These are phyloP conservation scores for Symbiodinium natans DNA, from an alignment of 73 alveolate genomes.

Conservation along the genomic window DNA sequence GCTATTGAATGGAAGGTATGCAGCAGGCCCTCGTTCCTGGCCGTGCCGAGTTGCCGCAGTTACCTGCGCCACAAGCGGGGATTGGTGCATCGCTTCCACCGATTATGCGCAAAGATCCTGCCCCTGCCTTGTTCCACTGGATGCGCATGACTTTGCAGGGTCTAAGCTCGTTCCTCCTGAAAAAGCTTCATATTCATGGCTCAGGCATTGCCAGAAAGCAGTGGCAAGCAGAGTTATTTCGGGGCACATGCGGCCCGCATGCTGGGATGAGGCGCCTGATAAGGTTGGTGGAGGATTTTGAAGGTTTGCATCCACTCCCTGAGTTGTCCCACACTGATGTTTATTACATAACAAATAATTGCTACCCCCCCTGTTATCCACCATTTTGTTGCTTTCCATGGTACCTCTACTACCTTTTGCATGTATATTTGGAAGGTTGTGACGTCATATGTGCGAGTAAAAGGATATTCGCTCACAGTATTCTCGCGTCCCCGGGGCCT, in stretches of 20 bases:
- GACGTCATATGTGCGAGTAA: too few species aligned
- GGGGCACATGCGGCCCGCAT: constrained; percentile 21
- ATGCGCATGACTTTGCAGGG: neutral
- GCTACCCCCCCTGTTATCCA: too few species aligned
- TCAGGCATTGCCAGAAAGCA: constrained; percentile 10
- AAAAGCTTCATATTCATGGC: neutral
- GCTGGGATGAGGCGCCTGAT: constrained; percentile 1
- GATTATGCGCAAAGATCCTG: constrained; percentile 12
- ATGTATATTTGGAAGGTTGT: too few species aligned
- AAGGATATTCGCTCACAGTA: too few species aligned
- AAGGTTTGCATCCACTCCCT: neutral
- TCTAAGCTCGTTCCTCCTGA: too few species aligned
- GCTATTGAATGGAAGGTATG: neutral
- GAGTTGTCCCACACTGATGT: neutral
- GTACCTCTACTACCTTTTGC: too few species aligned
- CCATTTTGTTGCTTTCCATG: too few species aligned
- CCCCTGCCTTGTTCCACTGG: neutral
- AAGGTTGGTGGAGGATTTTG: neutral
- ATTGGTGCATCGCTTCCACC: constrained; percentile 1
- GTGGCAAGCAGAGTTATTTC: constrained; percentile 23
- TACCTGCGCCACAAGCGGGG: neutral
- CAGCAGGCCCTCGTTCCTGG: constrained; percentile 5
- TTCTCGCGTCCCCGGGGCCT: too few species aligned
- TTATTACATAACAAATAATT: too few species aligned
- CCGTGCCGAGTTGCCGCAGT: neutral